A percentile compares a stretch with the other conserved stretches of the same genome.
Evolutionary conservation across 2,329 filamentous ascomycete genomes (phyloP).

Genomic region (Apiospora saccharicola): DNA sequence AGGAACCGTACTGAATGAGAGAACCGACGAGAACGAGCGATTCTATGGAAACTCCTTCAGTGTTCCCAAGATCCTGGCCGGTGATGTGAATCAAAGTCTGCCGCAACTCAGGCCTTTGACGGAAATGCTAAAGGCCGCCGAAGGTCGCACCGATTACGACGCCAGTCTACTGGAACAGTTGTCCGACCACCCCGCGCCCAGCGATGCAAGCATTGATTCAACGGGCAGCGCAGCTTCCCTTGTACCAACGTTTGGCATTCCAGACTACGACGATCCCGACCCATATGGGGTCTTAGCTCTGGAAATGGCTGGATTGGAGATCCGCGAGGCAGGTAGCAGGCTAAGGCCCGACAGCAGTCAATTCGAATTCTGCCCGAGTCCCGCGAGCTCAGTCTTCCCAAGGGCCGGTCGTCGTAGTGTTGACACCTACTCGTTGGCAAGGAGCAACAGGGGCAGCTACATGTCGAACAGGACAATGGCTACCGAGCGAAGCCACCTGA

Average conservation of each 20-base stretch:
- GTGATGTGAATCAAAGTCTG: constrained; percentile 61
- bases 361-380: constrained; percentile 82
- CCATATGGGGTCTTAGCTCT: constrained; percentile 90
- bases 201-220: constrained; percentile 69
- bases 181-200: constrained; percentile 74
- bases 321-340: constrained; percentile 85
- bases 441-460: constrained; percentile 76
- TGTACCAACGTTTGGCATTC: constrained; percentile 75
- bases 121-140: constrained; percentile 87
- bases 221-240: constrained; percentile 45
- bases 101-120: constrained; percentile 68
- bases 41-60: constrained; percentile 61
- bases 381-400: constrained; percentile 74
- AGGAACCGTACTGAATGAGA: constrained; percentile 64
- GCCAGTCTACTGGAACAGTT: constrained; percentile 68
- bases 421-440: constrained; percentile 63
- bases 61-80: constrained; percentile 64
- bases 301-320: constrained; percentile 89
- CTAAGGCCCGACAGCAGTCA: constrained; percentile 77
- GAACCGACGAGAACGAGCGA: constrained; percentile 65
- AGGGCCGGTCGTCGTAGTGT: constrained; percentile 71
- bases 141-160: constrained; percentile 82
- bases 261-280: constrained; percentile 82
- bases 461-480: constrained; percentile 71
- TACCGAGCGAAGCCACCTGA: constrained; percentile 72